These are phyloP conservation scores for Kondoa subrosea DNA, from an alignment of 768 basidiomycete genomes.

Conservation along the genomic window DNA sequence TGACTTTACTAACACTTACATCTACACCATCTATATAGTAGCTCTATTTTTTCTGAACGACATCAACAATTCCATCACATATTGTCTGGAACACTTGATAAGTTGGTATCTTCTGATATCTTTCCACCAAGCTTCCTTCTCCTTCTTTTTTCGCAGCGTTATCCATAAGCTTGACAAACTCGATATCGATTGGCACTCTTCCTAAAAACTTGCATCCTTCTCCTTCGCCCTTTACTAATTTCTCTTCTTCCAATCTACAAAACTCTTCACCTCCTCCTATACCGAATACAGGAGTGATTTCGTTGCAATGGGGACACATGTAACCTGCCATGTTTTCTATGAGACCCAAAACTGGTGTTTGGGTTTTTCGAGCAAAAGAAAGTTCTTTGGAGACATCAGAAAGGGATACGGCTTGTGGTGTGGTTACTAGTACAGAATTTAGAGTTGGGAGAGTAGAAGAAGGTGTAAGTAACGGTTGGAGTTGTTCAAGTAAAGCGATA, in stretches of 20 bases:
- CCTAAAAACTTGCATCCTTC: slow-evolving; percentile 67
- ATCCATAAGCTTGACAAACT: slow-evolving; percentile 70
- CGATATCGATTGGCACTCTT: slow-evolving; percentile 78
- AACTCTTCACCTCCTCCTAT: slow-evolving; percentile 70
- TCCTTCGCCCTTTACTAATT: slow-evolving; percentile 45
- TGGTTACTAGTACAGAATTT: slow-evolving; percentile 80
- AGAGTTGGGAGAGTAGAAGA: slow-evolving; percentile 38
- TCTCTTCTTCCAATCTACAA: slow-evolving; percentile 23
- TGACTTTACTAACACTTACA: too few species aligned
- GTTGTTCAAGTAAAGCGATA: slow-evolving; percentile 81
- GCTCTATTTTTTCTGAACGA: not conserved
- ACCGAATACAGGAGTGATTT: slow-evolving; percentile 86
- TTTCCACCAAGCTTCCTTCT: slow-evolving; percentile 10
- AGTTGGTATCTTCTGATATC: slow-evolving; percentile 15
- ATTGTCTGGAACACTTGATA: slow-evolving; percentile 12
- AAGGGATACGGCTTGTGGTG: slow-evolving; percentile 89
- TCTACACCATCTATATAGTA: too few species aligned
- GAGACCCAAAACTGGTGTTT: slow-evolving; percentile 70
- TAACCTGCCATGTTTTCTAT: slow-evolving; percentile 99
- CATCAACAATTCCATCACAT: slow-evolving; percentile 1
- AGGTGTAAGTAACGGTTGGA: slow-evolving; percentile 46
- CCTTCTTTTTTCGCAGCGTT: slow-evolving; percentile 25
- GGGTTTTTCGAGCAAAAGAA: slow-evolving; percentile 78
- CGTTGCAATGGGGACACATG: slow-evolving; percentile 90
- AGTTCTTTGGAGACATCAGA: slow-evolving; percentile 91